Conservation (phyloP, 106 monocot species). For the Allium sativum region DNA sequence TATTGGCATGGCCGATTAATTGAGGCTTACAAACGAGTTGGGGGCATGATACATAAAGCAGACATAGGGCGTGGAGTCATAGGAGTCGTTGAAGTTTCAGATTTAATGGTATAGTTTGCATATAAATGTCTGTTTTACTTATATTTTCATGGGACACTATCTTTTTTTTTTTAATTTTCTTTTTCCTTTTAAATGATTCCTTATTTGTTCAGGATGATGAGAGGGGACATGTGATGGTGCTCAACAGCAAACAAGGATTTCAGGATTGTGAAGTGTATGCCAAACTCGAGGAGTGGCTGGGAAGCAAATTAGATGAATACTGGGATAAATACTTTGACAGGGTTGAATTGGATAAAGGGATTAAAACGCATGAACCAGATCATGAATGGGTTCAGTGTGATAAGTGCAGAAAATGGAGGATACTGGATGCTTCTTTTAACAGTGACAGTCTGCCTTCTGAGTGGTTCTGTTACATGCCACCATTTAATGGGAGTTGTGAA, state of each 20-base stretch:
- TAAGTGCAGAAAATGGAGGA: slow-evolving; percentile 81
- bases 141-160: neutral
- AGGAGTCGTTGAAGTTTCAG: slow-evolving; percentile 62
- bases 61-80: slow-evolving; percentile 69
- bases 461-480: slow-evolving; percentile 76
- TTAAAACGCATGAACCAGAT: slow-evolving; percentile 28
- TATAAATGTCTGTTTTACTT: neutral
- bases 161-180: neutral
- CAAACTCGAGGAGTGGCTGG: slow-evolving; percentile 67
- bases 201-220: slow-evolving; percentile 34
- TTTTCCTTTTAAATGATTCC: neutral
- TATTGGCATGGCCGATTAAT: slow-evolving; percentile 89
- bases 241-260: slow-evolving; percentile 81
- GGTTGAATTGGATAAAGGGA: slow-evolving; percentile 30
- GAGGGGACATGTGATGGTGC: slow-evolving; percentile 34
- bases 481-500: slow-evolving; percentile 53
- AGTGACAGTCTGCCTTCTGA: slow-evolving; percentile 28
- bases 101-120: slow-evolving; percentile 36
- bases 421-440: slow-evolving; percentile 24
- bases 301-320: slow-evolving; percentile 42
- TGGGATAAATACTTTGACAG: slow-evolving; percentile 60
- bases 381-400: slow-evolving; percentile 75
- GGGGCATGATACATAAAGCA: slow-evolving; percentile 51
- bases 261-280: slow-evolving; percentile 74
- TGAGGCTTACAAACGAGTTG: slow-evolving; percentile 89